Percentiles rank a stretch among this genome's conserved stretches.
phyloP scores from a whole-genome alignment of 768 basidiomycete genomes.

The Boletus pseudo-olivaceus region DNA sequence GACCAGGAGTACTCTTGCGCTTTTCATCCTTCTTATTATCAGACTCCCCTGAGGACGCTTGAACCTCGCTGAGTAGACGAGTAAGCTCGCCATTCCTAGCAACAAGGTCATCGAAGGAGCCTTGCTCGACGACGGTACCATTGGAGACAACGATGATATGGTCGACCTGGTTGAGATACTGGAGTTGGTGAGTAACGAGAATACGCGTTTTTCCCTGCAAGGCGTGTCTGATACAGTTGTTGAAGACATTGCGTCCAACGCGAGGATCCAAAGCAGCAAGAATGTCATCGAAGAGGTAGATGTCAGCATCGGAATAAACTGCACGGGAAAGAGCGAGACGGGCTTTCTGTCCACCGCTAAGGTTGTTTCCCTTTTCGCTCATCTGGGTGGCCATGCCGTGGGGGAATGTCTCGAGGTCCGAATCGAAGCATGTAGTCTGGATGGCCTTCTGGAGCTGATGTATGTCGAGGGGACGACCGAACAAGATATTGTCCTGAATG shows the following conservation, averaged over 20 bases:
- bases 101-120: constrained; percentile 39
- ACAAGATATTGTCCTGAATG: constrained; percentile 32
- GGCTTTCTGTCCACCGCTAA: constrained; percentile 49
- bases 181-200: constrained; percentile 31
- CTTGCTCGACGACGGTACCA: constrained; percentile 45
- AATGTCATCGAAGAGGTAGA: constrained; percentile 46
- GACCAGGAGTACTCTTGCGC: constrained; percentile 16
- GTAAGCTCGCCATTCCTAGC: constrained; percentile 24
- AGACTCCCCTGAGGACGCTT: constrained; percentile 4
- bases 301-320: constrained; percentile 40
- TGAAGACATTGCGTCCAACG: constrained; percentile 35
- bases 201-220: constrained; percentile 25
- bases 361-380: constrained; percentile 45
- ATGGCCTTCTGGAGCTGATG: constrained; percentile 26
- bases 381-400: constrained; percentile 39
- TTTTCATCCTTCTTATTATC: constrained; percentile 13
- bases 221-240: constrained; percentile 23
- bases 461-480: constrained; percentile 28
- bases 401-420: constrained; percentile 29
- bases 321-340: constrained; percentile 45
- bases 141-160: constrained; percentile 46
- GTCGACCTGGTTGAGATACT: constrained; percentile 36
- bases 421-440: constrained; percentile 27
- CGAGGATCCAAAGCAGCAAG: constrained; percentile 47
- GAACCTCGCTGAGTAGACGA: constrained; percentile 23